Base-by-base conservation (phyloP, 768 basidiomycete species). In the Mycena polygramma region DNA sequence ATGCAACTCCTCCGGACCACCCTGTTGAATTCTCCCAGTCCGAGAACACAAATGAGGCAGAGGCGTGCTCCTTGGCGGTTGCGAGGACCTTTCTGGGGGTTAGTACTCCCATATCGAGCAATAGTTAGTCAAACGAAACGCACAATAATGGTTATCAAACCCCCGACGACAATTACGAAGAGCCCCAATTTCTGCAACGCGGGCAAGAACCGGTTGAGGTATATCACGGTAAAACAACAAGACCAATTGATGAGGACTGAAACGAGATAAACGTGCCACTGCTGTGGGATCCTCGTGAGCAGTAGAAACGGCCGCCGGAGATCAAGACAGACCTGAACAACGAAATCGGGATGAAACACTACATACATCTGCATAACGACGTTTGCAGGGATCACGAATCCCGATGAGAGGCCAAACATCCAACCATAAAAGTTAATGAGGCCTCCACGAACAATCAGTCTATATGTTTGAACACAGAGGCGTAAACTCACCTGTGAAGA, bases 391-490 rank as follows among this genome's bases (percentile, higher is more conserved):
- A 72, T 69, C 48, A 49, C 45, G 41, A 69, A 63, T 45, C 55
- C 66, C 22, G 71, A 63, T 4, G 71, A 53, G 46, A 69, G 62
- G 67, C 39, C 71, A 54, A 72, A 72, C 26, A 72, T 68, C 71
- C 71, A 72, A 22, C 71, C 67, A 14, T 72, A 72, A 45, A 72
- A 72, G 46, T 72, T 72, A n/a, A 72, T 66, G 39, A 72, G 65
- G 41, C 71, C 68, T 51, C 45, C 19, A 59, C 13, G 26, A 26
- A 30, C 36, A 68, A 19, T 36, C 24, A 39, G 22, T 53, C 30
- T 13, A 26, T 37, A 19, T 19, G 22, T 3, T 24, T 11, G 52
- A 58, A 14, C 59, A 53, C 13, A 26, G 30, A 26, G 45, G 26
- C 53, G 35, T 51, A 39, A 35, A 19, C 53, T 62, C 41, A n/a